Conservation (phyloP, 495 filamentous ascomycete species). For the Lophium mytilinum region DNA sequence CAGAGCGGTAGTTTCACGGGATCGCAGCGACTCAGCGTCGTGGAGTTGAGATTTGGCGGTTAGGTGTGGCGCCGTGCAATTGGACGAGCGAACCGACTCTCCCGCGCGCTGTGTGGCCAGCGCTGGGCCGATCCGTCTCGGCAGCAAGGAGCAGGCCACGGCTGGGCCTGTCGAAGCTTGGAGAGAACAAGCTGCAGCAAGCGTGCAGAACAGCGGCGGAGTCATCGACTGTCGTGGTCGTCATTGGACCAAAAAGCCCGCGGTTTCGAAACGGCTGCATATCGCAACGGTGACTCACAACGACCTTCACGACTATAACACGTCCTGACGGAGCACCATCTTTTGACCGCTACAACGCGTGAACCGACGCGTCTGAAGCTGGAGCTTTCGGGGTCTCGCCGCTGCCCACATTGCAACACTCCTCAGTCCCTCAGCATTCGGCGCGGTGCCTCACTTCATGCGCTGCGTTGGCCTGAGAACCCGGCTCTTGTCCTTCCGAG, state of each 20-base stretch:
- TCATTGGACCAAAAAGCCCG: constrained; percentile 10
- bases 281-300: constrained; percentile 15
- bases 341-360: neutral
- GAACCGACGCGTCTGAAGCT: neutral
- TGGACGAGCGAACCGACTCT: neutral
- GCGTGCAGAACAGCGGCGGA: neutral
- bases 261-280: constrained; percentile 9
- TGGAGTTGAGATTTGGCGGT: neutral
- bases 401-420: neutral
- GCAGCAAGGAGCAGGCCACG: no score
- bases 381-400: neutral
- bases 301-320: constrained; percentile 25
- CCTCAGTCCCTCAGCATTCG: neutral
- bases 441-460: neutral
- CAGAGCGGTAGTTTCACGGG: constrained; percentile 2
- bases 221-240: neutral
- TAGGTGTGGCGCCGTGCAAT: neutral
- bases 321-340: neutral
- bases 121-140: neutral
- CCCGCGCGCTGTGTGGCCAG: neutral
- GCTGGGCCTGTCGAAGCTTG: neutral
- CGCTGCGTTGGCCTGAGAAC: neutral
- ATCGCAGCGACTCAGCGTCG: neutral
- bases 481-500: neutral
- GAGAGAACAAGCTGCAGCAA: neutral